Evolutionary conservation across 805 yeast genomes (phyloP), one percentile per base, ranked within the genome.

Genomic region (Candida insectorum): DNA sequence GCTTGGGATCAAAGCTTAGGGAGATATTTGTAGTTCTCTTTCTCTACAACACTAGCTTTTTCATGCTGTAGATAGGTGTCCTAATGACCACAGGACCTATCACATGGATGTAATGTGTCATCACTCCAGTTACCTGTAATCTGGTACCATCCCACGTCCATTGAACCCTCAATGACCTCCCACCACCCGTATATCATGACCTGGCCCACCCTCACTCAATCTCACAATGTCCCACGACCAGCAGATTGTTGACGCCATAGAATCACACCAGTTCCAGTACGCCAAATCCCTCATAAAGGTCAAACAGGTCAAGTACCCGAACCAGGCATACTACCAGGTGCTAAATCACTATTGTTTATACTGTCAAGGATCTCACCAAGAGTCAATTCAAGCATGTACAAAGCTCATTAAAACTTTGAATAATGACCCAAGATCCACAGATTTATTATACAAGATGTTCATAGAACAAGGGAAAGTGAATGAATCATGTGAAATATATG

Each of bases 281-380:
- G 91, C 91, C 2, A 60, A 66, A 44, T 60, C 64, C 13, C 61
- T 73, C 28, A 53, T 79, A 10, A 56, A 65, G 31, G 60, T 69
- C 34, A 73, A 77, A 46, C 54, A 76, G 34, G 62, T 65, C 28
- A 73, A 74, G 49, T 62, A 62, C 31, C 93, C 95, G 2, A 68
- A 73, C 18, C 65, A 74, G 19, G 65, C 77, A 5, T 77, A 73
- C 43, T 75, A 73, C 59, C 54, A 59, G 33, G 81, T 77, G 1
- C 52, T 76, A 29, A 56, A 60, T 30, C 54, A 63, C 22, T 60
- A 60, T 30, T 47, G 63, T 7, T 47, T 58, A 12, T 59, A 58
- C 18, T 47, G 55, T 23, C 49, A 49, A 13, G 71, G 71, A 11
- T 46, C 62, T 18, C 36, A 43, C 6, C 40, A 45, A 2, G 60